A percentile compares a stretch with the other conserved stretches of the same genome.
Conservation (phyloP, 306 rosid species). For the Medicago lupulina region DNA sequence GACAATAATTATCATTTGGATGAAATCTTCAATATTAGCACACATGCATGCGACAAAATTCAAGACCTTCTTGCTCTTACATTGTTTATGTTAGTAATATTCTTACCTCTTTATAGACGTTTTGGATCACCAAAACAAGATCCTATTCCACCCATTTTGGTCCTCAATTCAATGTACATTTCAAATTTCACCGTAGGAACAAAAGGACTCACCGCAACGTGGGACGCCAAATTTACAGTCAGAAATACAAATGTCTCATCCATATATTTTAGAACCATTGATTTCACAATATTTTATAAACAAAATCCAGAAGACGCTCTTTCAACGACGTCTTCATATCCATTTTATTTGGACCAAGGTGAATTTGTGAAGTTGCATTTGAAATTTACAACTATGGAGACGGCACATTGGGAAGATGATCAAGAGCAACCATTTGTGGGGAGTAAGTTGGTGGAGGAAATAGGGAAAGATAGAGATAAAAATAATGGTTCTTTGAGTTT, state of each 20-base stretch:
- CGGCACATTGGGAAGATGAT: constrained; percentile 14
- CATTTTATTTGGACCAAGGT: constrained; percentile 52
- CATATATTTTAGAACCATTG: constrained; percentile 43
- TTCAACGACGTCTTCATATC: constrained; percentile 41
- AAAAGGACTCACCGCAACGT: constrained; percentile 26
- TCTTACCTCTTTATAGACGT: constrained; percentile 37
- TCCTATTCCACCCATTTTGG: constrained; percentile 44
- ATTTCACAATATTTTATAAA: constrained; percentile 48
- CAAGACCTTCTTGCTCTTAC: constrained; percentile 44
- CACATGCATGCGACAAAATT: constrained; percentile 11
- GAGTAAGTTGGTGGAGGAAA: constrained; percentile 48
- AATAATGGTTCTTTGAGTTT: constrained; percentile 50
- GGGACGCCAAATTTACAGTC: constrained; percentile 53
- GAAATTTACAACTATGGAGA: constrained; percentile 32
- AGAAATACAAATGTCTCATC: constrained; percentile 43
- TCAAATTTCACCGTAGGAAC: constrained; percentile 41
- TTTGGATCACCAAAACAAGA: constrained; percentile 27
- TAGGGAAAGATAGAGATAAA: constrained; percentile 47
- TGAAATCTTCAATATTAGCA: not conserved
- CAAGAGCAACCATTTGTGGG: constrained; percentile 35
- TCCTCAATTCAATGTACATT: constrained; percentile 49
- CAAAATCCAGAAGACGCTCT: constrained; percentile 50
- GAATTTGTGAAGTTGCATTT: constrained; percentile 46
- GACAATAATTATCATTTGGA: not conserved
- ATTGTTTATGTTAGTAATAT: constrained; percentile 36